Conservation (phyloP, 2,329 filamentous ascomycete species). For the Arthrobotrys megalospora region DNA sequence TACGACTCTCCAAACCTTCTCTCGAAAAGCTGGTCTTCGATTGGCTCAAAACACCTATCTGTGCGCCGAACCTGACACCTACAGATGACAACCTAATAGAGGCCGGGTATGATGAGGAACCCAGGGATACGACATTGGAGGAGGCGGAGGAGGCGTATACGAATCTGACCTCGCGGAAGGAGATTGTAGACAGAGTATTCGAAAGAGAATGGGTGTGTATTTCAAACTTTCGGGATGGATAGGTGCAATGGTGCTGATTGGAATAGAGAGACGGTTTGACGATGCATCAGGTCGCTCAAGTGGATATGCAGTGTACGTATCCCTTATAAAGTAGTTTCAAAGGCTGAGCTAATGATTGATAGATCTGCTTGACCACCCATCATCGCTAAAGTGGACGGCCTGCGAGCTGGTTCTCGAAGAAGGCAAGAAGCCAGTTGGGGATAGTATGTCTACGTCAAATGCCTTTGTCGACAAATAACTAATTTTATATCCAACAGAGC, state of each 20-base stretch:
- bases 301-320: constrained; percentile 73
- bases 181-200: constrained; percentile 76
- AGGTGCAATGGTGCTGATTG: constrained; percentile 1
- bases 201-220: constrained; percentile 75
- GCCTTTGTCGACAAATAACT: constrained; percentile 66
- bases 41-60: constrained; percentile 53
- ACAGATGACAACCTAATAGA: constrained; percentile 46
- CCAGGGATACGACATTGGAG: constrained; percentile 39
- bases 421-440: constrained; percentile 46
- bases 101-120: constrained; percentile 19
- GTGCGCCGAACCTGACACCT: constrained; percentile 49
- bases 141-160: constrained; percentile 47
- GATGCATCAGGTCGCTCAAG: constrained; percentile 78
- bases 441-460: constrained; percentile 37
- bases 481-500: constrained; percentile 66
- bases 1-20: constrained; percentile 53
- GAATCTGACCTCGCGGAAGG: constrained; percentile 65
- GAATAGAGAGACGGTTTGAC: constrained; percentile 73
- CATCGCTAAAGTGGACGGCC: constrained; percentile 76
- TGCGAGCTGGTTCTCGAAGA: constrained; percentile 72
- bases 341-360: constrained; percentile 21
- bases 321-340: neutral
- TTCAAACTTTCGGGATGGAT: neutral
- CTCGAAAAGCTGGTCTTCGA: constrained; percentile 58
- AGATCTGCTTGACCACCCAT: constrained; percentile 76